phyloP scores from a whole-genome alignment of 306 rosid genomes.

The Begonia peltatifolia region DNA sequence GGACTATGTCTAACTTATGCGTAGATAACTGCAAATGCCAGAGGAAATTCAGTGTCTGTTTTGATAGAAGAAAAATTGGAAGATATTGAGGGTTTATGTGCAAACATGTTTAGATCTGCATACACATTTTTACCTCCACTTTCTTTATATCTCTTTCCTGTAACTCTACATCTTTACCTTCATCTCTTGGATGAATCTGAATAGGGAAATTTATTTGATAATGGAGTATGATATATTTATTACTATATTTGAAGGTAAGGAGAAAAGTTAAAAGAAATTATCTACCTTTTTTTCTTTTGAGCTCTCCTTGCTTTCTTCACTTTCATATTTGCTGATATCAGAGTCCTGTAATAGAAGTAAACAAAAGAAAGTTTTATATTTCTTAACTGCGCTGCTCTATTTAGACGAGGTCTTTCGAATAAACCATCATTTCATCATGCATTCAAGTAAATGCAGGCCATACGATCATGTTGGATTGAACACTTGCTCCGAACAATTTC shows the following conservation, averaged over 20 bases:
- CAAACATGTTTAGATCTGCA: no score
- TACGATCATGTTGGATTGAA: conserved; percentile 19
- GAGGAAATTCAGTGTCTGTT: no score
- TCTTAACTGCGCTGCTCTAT: no score
- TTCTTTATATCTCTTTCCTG: conserved; percentile 25
- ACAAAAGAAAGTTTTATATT: no score
- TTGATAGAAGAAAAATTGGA: no score
- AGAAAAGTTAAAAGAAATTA: neutral
- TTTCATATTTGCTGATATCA: neutral
- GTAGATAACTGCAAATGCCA: conserved; percentile 20
- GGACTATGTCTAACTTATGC: conserved; percentile 16
- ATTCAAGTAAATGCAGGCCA: neutral
- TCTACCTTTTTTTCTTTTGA: conserved; percentile 3
- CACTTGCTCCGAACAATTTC: conserved; percentile 25
- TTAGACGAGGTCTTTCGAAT: no score
- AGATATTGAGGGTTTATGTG: no score
- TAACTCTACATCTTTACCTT: conserved; percentile 21
- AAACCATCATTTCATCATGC: no score
- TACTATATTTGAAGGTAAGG: neutral
- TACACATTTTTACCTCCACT: conserved; percentile 21
- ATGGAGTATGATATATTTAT: neutral
- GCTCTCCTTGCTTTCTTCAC: neutral
- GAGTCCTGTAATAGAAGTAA: conserved; percentile 5
- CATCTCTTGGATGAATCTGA: conserved; percentile 23
- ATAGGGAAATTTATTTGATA: conserved; percentile 6